Percentiles rank a stretch among this genome's conserved stretches.
Conservation (phyloP, 176 grass and related monocot species). For the Melocanna baccifera region DNA sequence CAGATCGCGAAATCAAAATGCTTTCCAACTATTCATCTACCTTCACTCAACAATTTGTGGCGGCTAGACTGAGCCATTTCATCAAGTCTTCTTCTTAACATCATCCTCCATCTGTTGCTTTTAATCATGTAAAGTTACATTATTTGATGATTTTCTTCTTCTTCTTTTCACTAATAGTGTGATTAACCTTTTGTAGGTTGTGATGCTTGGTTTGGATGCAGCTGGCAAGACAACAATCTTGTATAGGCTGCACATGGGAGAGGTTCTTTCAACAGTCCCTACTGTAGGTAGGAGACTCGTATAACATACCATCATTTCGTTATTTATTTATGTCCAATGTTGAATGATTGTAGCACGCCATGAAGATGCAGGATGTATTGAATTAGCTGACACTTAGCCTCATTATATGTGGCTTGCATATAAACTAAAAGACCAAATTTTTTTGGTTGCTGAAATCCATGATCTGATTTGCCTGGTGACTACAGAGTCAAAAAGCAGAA, state of each 20-base stretch:
- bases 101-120: not conserved
- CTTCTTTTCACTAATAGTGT: constrained; percentile 20
- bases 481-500: not conserved
- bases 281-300: constrained; percentile 61
- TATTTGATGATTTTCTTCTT: not conserved
- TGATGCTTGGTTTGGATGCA: constrained; percentile 91
- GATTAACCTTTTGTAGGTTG: constrained; percentile 53
- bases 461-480: not conserved
- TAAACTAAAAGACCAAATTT: not conserved
- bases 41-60: not conserved
- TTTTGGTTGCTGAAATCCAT: not conserved
- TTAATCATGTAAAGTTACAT: not conserved
- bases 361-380: not conserved
- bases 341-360: not conserved
- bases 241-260: constrained; percentile 86
- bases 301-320: not conserved
- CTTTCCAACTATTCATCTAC: not conserved
- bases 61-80: not conserved
- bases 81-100: not conserved
- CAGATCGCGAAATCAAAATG: not conserved
- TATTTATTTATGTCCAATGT: not conserved
- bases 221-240: constrained; percentile 92
- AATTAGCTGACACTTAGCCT: not conserved
- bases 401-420: not conserved
- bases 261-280: constrained; percentile 86